Evolutionary conservation across 1,284 basidiomycete species (phyloP).

Genomic region (Cutaneotrichosporon spelunceum): DNA sequence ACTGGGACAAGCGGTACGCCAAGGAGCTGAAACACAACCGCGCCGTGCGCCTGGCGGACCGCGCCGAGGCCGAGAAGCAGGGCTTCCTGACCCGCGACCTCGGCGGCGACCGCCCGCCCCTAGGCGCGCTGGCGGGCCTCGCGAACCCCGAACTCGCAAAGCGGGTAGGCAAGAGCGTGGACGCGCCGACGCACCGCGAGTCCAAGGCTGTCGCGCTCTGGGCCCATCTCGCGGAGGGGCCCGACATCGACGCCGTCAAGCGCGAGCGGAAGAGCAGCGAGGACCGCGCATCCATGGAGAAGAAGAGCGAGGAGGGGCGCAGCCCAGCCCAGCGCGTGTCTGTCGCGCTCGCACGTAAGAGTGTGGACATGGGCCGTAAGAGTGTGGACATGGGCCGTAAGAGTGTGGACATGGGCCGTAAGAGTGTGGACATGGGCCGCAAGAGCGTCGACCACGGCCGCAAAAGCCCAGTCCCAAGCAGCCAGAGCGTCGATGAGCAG

Average conservation of each 20-base stretch:
- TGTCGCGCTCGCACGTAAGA: neutral
- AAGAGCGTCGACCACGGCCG: too few species aligned
- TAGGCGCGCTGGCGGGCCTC: slow-evolving; percentile 42
- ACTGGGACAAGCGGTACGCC: slow-evolving; percentile 45
- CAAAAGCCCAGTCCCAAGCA: too few species aligned
- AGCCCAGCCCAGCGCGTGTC: neutral
- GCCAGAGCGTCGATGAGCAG: too few species aligned
- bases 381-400: neutral
- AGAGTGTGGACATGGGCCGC: neutral
- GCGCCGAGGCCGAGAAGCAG: slow-evolving; percentile 31
- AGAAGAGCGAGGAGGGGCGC: neutral
- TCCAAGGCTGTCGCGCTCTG: slow-evolving; percentile 40
- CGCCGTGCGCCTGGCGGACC: slow-evolving; percentile 32
- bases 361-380: neutral
- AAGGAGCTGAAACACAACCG: slow-evolving; percentile 39
- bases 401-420: neutral
- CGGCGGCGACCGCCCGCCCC: slow-evolving; percentile 40
- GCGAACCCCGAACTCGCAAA: slow-evolving; percentile 37
- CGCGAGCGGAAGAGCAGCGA: neutral
- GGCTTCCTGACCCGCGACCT: slow-evolving; percentile 48
- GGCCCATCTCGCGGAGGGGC: slow-evolving; percentile 33
- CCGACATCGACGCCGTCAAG: slow-evolving; percentile 2
- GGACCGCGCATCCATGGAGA: neutral
- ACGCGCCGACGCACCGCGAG: slow-evolving; percentile 39
- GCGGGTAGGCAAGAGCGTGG: slow-evolving; percentile 43